A percentile compares a stretch with the other conserved stretches of the same genome.
Evolutionary conservation across 2,329 filamentous ascomycete genomes (phyloP).

Genomic region (Diaporthe australafricana): DNA sequence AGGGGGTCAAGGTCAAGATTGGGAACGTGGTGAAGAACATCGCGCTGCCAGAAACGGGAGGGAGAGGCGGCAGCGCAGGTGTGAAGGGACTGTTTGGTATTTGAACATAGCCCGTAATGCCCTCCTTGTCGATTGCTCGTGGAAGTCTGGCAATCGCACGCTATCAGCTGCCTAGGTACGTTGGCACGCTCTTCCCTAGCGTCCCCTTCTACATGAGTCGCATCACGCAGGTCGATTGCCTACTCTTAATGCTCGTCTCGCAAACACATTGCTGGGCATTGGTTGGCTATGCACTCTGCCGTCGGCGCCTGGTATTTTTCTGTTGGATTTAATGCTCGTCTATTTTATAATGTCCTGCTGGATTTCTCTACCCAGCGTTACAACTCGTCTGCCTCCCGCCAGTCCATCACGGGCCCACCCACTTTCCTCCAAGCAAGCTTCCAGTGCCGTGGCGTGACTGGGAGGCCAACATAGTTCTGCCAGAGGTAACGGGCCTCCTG

Average conservation of each 20-base stretch:
- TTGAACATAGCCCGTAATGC: conserved; percentile 19
- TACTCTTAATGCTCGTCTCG: background rate
- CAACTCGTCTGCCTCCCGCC: conserved; percentile 54
- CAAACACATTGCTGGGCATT: background rate
- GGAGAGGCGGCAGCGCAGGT: background rate
- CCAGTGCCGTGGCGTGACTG: conserved; percentile 62
- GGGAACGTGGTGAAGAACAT: conserved; percentile 74
- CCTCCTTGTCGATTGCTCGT: background rate
- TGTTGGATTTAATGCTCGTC: background rate
- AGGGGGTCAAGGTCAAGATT: conserved; percentile 78
- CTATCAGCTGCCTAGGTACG: background rate
- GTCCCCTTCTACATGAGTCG: background rate
- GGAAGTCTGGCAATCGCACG: background rate
- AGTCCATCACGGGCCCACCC: conserved; percentile 6
- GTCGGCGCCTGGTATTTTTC: background rate
- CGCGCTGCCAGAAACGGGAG: conserved; percentile 45
- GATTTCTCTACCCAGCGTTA: conserved; percentile 40
- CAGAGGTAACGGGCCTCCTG: conserved; percentile 60
- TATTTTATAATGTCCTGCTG: background rate
- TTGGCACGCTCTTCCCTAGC: background rate
- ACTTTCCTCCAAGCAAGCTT: conserved; percentile 54
- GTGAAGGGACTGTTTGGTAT: conserved; percentile 29
- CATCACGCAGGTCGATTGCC: background rate
- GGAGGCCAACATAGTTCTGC: conserved; percentile 65
- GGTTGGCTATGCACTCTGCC: conserved; percentile 20